These are phyloP conservation scores for Aspergillus sp. DNA, from an alignment of 2,329 filamentous ascomycete genomes.

Conservation along the genomic window DNA sequence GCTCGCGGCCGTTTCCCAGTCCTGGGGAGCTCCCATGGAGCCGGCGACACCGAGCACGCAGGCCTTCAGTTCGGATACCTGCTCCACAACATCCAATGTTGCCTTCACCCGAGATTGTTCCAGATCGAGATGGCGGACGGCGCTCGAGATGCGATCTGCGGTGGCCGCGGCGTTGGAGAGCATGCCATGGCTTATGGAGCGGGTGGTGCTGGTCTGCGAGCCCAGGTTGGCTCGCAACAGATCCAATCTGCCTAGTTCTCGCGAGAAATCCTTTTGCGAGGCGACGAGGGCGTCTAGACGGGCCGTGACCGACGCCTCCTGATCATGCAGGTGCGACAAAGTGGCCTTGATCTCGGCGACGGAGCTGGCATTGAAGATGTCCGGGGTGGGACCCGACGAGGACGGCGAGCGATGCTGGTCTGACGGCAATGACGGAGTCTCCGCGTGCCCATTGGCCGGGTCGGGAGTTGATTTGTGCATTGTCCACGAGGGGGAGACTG, in stretches of 20 bases:
- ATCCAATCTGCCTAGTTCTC: constrained; percentile 84
- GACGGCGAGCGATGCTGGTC: constrained; percentile 3
- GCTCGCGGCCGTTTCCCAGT: constrained; percentile 94
- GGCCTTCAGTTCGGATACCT: constrained; percentile 94
- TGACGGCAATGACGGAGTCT: constrained; percentile 4
- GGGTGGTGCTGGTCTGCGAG: constrained; percentile 78
- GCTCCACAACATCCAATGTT: constrained; percentile 87
- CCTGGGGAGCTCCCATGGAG: constrained; percentile 95
- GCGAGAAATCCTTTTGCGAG: constrained; percentile 81
- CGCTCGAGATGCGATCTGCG: constrained; percentile 78
- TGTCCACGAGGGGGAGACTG: constrained; percentile 5
- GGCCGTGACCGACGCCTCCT: constrained; percentile 71
- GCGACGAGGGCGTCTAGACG: constrained; percentile 75
- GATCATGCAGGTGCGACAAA: constrained; percentile 70
- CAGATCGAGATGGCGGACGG: constrained; percentile 82
- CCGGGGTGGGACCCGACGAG: constrained; percentile 17
- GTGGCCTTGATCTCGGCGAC: constrained; percentile 77
- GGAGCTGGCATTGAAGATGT: constrained; percentile 69
- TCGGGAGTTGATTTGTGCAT: constrained; percentile 21
- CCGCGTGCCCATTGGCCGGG: constrained; percentile 29
- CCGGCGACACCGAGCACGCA: constrained; percentile 93
- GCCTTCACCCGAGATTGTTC: constrained; percentile 91
- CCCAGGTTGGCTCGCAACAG: constrained; percentile 84
- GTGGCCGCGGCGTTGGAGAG: constrained; percentile 82
- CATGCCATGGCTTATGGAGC: constrained; percentile 86